A percentile compares a stretch with the other conserved stretches of the same genome.
Evolutionary conservation across 2,329 filamentous ascomycete species (phyloP).

Genomic region (Coniosporium tulheliwenetii): DNA sequence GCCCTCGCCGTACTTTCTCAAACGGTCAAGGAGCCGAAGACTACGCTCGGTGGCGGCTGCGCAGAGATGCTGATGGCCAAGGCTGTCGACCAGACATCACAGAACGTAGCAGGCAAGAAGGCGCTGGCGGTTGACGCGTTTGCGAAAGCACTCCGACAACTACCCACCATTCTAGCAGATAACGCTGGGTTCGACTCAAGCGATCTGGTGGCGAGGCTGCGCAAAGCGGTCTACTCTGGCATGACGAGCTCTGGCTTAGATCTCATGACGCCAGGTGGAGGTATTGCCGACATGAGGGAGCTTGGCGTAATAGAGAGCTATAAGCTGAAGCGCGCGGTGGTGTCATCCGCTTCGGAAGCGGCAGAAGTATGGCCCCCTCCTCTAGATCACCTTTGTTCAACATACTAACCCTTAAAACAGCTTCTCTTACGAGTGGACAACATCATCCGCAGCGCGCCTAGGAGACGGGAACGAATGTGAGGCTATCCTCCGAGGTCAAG

Average conservation of each 20-base stretch:
- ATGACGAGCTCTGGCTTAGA: constrained; percentile 87
- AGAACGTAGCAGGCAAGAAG: constrained; percentile 92
- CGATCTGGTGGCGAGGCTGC: constrained; percentile 78
- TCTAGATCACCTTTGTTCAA: constrained; percentile 4
- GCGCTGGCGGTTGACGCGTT: constrained; percentile 87
- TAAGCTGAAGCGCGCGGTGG: constrained; percentile 96
- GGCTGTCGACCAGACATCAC: constrained; percentile 84
- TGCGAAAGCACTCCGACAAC: constrained; percentile 72
- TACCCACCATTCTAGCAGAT: constrained; percentile 93
- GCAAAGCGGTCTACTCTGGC: constrained; percentile 89
- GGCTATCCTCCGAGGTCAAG: too few species aligned
- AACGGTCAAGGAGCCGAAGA: constrained; percentile 85
- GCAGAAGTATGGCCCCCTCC: constrained; percentile 56
- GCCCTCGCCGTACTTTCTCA: constrained; percentile 92
- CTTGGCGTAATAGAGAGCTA: constrained; percentile 93
- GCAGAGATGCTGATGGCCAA: constrained; percentile 99
- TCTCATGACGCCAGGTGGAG: constrained; percentile 74
- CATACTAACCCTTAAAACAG: constrained; percentile 30
- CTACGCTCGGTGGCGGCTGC: constrained; percentile 87
- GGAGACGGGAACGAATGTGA: constrained; percentile 62
- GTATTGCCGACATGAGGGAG: constrained; percentile 90
- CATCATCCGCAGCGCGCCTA: constrained; percentile 86
- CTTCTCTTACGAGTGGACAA: constrained; percentile 89
- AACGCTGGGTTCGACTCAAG: constrained; percentile 94
- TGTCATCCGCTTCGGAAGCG: constrained; percentile 88